Evolutionary conservation across 169 alveolate species (phyloP).

Genomic region (Cryptosporidium viatorum): DNA sequence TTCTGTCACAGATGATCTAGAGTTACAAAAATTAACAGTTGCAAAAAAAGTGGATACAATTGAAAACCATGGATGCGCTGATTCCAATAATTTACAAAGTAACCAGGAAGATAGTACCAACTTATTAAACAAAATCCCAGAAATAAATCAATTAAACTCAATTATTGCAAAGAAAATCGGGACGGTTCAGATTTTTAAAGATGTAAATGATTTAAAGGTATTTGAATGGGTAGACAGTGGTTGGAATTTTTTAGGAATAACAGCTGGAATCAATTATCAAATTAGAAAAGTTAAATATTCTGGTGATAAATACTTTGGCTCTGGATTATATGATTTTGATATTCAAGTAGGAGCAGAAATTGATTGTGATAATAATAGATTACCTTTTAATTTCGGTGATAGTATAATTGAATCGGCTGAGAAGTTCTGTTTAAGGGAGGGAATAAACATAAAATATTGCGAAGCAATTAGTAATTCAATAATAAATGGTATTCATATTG

Average conservation of each 20-base stretch:
- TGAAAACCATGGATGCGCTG: background rate
- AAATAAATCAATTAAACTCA: background rate
- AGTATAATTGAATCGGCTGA: constrained; percentile 8
- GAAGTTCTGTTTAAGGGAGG: constrained; percentile 65
- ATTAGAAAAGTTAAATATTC: background rate
- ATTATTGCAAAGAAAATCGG: constrained; percentile 1
- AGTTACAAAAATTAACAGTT: background rate
- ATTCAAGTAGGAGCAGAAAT: background rate
- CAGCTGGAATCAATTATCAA: background rate
- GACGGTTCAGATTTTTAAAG: constrained; percentile 3
- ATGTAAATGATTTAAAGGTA: background rate
- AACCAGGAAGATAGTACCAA: constrained; percentile 9
- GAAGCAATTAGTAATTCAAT: constrained; percentile 17
- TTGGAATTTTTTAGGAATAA: constrained; percentile 35
- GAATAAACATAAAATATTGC: constrained; percentile 6
- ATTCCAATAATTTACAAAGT: background rate
- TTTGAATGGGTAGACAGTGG: constrained; percentile 11
- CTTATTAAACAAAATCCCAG: background rate
- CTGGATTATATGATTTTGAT: constrained; percentile 30
- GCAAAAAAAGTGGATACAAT: background rate
- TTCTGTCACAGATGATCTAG: background rate
- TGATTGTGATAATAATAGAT: background rate
- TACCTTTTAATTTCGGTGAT: constrained; percentile 57
- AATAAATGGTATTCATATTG: background rate
- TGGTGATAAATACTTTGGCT: constrained; percentile 27